Evolutionary conservation across 2,329 filamentous ascomycete species (phyloP), one percentile per base, ranked within the genome.

Genomic region (Trichocomaceae sp.): DNA sequence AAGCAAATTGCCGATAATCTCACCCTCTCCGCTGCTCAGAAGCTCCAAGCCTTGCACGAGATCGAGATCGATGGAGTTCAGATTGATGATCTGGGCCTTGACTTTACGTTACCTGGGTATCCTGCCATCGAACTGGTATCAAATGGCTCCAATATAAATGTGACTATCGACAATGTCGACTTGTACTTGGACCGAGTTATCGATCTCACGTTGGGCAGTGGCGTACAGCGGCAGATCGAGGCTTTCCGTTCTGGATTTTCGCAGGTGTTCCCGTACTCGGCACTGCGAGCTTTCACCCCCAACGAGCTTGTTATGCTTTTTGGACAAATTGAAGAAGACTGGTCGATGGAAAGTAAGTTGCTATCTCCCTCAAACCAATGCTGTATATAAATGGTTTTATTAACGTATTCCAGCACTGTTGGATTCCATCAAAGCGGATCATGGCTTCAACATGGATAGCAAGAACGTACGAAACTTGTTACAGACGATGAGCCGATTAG

Each of bases 361-460:
- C 12, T 23, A 5, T 29, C 26, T 8, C 26, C 37, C 48, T 31
- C 23, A 52, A 4, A 31, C 29, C n/a, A 42, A 39, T 35, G 44
- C 22, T 37, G 53, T 56, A 8, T 37, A 53, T 56, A 8, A n/a
- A 17, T 8, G 26, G 47, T n/a, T n/a, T n/a, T 50, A 45, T 61
- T 47, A 52, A 55, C 47, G 52, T 39, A 8, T 29, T 13, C 35
- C 63, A 93, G 89, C 93, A 57, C 83, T 99, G 41, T 95, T 95
- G 83, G 93, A 99, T 67, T 96, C 92, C 0, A 92, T 99, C 76
- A 99, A 99, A 75, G 93, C 93, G 26, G 93, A 99, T 64, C 93
- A 99, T 68, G 93, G 93, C 8, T 99, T 89, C 77, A 99, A 97
- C 64, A 93, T 99, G 83, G 93, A 99, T 69, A 97, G 92, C 78